Evolutionary conservation across 2,329 filamentous ascomycete genomes (phyloP).

Genomic region (Verticillium dahliae): DNA sequence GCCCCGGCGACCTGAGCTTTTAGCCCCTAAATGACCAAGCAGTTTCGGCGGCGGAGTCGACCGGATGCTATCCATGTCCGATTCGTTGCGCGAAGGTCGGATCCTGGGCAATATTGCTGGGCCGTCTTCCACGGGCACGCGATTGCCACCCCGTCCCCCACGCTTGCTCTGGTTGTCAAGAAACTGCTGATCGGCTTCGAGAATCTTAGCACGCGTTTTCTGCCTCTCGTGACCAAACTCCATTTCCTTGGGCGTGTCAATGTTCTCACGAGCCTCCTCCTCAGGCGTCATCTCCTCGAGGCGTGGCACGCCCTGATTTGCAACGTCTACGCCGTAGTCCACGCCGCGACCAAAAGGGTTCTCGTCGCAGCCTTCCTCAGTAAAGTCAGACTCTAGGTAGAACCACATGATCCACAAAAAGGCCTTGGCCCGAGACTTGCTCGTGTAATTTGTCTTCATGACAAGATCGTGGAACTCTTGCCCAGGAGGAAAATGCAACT

Average conservation of each 20-base stretch:
- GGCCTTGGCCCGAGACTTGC: constrained; percentile 73
- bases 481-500: constrained; percentile 78
- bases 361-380: constrained; percentile 74
- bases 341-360: constrained; percentile 82
- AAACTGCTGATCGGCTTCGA: constrained; percentile 68
- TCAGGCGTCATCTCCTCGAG: constrained; percentile 61
- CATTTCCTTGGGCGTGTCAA: constrained; percentile 64
- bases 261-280: constrained; percentile 63
- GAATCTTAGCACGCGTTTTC: constrained; percentile 66
- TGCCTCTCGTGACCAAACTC: constrained; percentile 68
- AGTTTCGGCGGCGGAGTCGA: constrained; percentile 34
- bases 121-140: constrained; percentile 41
- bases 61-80: constrained; percentile 36
- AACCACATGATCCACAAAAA: constrained; percentile 99
- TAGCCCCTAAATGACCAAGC: constrained; percentile 9
- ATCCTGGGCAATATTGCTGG: constrained; percentile 57
- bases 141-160: constrained; percentile 30
- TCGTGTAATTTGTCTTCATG: constrained; percentile 81
- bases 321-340: constrained; percentile 57
- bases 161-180: constrained; percentile 56
- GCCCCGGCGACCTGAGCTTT: constrained; percentile 17
- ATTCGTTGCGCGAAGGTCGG: constrained; percentile 54
- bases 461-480: constrained; percentile 95
- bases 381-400: constrained; percentile 94
- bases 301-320: constrained; percentile 62